These are phyloP conservation scores for Macrophomina tecta DNA, from an alignment of 2,329 filamentous ascomycete genomes.

Conservation along the genomic window DNA sequence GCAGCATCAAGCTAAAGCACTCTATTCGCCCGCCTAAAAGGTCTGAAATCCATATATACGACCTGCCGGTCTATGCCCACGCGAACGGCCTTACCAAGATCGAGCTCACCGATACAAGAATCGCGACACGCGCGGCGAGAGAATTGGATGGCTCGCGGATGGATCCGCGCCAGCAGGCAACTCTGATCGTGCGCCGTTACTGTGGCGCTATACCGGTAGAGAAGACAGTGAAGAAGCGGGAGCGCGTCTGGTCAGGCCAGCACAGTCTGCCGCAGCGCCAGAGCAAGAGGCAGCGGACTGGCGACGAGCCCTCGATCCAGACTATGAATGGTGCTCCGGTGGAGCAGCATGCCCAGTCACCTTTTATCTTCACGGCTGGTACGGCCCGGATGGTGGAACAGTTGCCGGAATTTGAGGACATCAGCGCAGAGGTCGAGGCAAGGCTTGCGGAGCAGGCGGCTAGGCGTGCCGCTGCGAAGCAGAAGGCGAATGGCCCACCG, in stretches of 20 bases:
- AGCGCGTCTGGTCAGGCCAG: background rate
- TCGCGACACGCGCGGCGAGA: background rate
- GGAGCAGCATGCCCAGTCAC: background rate
- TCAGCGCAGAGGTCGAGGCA: slow-evolving; percentile 17
- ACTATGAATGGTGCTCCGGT: too few species aligned
- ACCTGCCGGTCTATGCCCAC: background rate
- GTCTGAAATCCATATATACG: slow-evolving; percentile 17
- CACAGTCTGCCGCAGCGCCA: background rate
- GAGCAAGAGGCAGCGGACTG: background rate
- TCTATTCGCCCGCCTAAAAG: slow-evolving; percentile 8
- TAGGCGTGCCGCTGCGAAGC: background rate
- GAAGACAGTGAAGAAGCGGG: background rate
- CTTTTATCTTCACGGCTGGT: background rate
- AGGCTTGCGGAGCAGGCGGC: slow-evolving; percentile 18
- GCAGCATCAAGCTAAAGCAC: slow-evolving; percentile 7
- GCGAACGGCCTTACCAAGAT: background rate
- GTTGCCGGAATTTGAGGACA: slow-evolving; percentile 18
- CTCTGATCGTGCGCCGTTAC: slow-evolving; percentile 13
- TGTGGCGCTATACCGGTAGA: background rate
- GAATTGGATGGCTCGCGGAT: slow-evolving; percentile 2
- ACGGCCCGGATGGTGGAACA: background rate
- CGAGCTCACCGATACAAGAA: background rate
- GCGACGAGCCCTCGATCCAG: background rate
- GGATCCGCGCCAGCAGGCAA: background rate
- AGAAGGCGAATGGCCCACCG: background rate